Evolutionary conservation across 2,329 filamentous ascomycete genomes (phyloP), one percentile per base, ranked within the genome.

Genomic region (Stromatinia cepivora): DNA sequence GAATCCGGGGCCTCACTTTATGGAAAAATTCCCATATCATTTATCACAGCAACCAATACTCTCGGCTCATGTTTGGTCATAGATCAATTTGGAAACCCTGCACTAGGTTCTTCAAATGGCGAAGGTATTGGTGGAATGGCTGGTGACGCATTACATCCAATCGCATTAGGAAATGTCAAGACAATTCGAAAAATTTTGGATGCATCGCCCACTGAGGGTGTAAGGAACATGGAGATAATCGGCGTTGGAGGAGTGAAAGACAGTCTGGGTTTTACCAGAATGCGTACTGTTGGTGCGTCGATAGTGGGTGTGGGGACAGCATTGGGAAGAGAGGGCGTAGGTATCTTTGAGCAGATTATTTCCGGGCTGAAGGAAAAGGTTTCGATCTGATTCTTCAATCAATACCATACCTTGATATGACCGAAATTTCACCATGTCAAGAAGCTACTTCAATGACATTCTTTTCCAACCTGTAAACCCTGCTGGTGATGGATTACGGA

Each of bases 1-100:
- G 75, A 79, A 11, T 31, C 3, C 1, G 15, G 36, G 48, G 1
- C 25, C 36, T 20, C 73, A 71, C 4, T 76, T 4, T 13, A 6
- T 20, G 42, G 75, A 0, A 76, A 73, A 2, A 82, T 80, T 71
- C 84, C 84, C 0, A 78, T 92, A 1, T 85, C 84, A 56, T 94
- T 94, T 79, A 83, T 94, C 72, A 93, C 91, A 0, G 85, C 90
- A 0, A 91, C 88, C 1, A 94, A 94, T 75, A 94, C 87, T 0
- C 85, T 94, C 0, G 92, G 91, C 0, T 88, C 85, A 0, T 90
- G 87, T 57, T 81, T 94, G 0, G 80, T 92, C 0, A 77, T 92
- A 0, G 74, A 80, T 17, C 69, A 17, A 67, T 70, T 72, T 76
- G 0, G 73, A 7, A 65, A 73, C 34, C 77, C 81, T 0, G 80